Evolutionary conservation across 805 yeast species (phyloP).

Genomic region (Wickerhamiella shivajii): DNA sequence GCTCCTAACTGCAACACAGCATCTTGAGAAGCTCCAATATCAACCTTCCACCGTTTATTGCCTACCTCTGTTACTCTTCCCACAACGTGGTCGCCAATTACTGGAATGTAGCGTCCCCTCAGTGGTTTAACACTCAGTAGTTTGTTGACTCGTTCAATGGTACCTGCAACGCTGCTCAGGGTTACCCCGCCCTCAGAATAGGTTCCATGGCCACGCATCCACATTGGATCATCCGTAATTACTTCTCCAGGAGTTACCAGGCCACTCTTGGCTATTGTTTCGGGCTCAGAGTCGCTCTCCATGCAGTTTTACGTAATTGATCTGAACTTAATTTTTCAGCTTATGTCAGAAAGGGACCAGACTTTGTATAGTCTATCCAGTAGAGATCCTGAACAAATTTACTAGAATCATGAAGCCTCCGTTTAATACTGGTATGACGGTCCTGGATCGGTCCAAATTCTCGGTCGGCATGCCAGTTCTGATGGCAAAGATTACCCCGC

Average conservation of each 20-base stretch:
- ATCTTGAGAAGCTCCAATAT: constrained; percentile 87
- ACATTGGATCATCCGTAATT: constrained; percentile 85
- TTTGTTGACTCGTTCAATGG: constrained; percentile 71
- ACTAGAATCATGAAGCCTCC: constrained; percentile 38
- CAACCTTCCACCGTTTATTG: constrained; percentile 89
- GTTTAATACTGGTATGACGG: constrained; percentile 45
- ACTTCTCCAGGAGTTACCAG: constrained; percentile 92
- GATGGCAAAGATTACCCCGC: constrained; percentile 55
- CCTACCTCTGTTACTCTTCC: constrained; percentile 94
- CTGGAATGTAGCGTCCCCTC: constrained; percentile 79
- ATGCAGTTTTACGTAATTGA: no score
- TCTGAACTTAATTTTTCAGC: no score
- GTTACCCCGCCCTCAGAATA: constrained; percentile 53
- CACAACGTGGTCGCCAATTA: constrained; percentile 89
- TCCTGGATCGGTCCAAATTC: constrained; percentile 55
- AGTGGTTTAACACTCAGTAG: constrained; percentile 74
- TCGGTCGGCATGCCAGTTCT: constrained; percentile 40
- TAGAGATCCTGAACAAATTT: no score
- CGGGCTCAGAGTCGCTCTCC: no score
- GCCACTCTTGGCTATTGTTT: constrained; percentile 12
- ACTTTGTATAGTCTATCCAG: no score
- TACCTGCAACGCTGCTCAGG: constrained; percentile 86
- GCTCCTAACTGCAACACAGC: constrained; percentile 89
- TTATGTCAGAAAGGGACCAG: no score
- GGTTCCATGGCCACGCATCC: constrained; percentile 99